These are phyloP conservation scores for Puccinia triticina DNA, from an alignment of 1,284 basidiomycete genomes.

Conservation along the genomic window DNA sequence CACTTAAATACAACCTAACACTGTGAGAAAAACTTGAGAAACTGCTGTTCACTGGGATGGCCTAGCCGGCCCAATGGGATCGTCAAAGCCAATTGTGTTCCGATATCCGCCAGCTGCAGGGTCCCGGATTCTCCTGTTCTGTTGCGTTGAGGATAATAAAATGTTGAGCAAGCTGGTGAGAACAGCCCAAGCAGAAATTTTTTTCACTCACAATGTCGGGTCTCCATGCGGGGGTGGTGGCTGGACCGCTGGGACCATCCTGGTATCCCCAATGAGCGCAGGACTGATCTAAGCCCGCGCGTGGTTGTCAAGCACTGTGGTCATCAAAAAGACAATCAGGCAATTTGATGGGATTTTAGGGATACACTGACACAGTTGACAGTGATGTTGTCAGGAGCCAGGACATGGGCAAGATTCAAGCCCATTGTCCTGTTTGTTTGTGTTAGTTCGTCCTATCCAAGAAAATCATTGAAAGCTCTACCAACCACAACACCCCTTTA, in stretches of 20 bases:
- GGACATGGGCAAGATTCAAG: slow-evolving; percentile 18
- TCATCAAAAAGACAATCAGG: not conserved
- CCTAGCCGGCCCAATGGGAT: slow-evolving; percentile 32
- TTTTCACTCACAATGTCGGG: not conserved
- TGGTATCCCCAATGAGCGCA: slow-evolving; percentile 15
- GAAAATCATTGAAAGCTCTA: not conserved
- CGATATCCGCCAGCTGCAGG: slow-evolving; percentile 15
- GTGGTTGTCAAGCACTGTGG: not conserved
- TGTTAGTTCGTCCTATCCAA: not conserved
- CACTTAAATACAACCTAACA: too few relatives aligned
- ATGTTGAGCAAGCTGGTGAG: not conserved
- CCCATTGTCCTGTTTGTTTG: slow-evolving; percentile 9
- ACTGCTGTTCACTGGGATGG: too few relatives aligned
- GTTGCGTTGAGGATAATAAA: not conserved
- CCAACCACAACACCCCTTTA: slow-evolving; percentile 19
- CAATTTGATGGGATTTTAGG: not conserved
- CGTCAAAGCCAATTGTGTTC: slow-evolving; percentile 4
- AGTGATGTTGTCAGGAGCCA: slow-evolving; percentile 27
- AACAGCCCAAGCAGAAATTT: not conserved
- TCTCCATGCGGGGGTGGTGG: not conserved
- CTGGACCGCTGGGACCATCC: slow-evolving; percentile 16
- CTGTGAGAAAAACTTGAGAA: too few relatives aligned
- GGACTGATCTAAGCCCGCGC: not conserved
- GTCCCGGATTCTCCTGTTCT: not conserved
- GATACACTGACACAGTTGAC: slow-evolving; percentile 1